phyloP scores from a whole-genome alignment of 805 yeast species.

The Candida montana region DNA sequence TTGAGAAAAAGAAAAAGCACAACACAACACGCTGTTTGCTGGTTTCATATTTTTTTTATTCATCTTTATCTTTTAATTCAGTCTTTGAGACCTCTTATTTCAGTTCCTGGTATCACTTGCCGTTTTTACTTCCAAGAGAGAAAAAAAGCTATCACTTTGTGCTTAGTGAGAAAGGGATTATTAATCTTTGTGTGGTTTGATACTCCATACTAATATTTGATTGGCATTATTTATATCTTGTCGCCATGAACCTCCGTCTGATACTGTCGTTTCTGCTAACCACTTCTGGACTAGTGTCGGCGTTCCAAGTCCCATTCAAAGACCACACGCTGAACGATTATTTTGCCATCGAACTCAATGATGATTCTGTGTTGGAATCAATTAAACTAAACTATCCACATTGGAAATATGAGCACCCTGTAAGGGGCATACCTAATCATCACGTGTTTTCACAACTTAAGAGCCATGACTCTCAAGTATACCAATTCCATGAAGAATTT shows the following conservation, averaged over 20 bases:
- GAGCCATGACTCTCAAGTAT: conserved; percentile 1
- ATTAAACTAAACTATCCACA: conserved; percentile 34
- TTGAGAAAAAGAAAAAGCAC: too few species aligned
- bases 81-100: too few species aligned
- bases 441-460: conserved; percentile 59
- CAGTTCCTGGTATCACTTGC: too few species aligned
- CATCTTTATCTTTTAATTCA: too few species aligned
- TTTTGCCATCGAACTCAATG: conserved; percentile 54
- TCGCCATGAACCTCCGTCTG: conserved; percentile 8
- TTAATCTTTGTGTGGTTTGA: too few species aligned
- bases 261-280: conserved; percentile 2
- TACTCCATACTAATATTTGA: too few species aligned
- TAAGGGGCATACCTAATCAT: conserved; percentile 55
- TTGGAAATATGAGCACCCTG: conserved; percentile 59
- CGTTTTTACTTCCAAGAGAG: too few species aligned
- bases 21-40: too few species aligned
- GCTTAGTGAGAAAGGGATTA: too few species aligned
- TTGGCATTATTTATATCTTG: too few species aligned
- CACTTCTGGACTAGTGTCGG: neutral
- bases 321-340: conserved; percentile 51
- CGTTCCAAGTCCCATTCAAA: conserved; percentile 30
- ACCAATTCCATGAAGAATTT: conserved; percentile 11
- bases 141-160: too few species aligned
- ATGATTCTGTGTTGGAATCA: conserved; percentile 27
- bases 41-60: too few species aligned